Conservation (phyloP, 192 early-diverging fungal genomes). For the Coemansia sp. region DNA sequence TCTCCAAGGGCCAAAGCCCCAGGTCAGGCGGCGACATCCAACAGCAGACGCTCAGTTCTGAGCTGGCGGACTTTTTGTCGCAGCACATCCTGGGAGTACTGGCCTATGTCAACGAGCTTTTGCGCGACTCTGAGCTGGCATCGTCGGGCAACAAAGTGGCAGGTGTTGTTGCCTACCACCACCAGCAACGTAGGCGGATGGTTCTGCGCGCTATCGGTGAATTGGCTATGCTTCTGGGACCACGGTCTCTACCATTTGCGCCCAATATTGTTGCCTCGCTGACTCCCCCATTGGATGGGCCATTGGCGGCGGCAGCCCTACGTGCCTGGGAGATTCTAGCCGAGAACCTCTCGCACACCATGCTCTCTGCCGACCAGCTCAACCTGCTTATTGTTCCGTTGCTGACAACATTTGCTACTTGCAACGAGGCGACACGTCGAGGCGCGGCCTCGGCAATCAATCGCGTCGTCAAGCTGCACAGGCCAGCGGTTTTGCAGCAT, state of each 20-base stretch:
- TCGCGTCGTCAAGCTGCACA: constrained; percentile 25
- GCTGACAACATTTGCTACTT: constrained; percentile 31
- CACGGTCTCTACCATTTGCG: constrained; percentile 24
- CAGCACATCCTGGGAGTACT: constrained; percentile 50
- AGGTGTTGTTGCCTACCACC: neutral
- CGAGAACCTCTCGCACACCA: constrained; percentile 22
- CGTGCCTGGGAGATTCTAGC: constrained; percentile 40
- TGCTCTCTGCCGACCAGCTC: constrained; percentile 40
- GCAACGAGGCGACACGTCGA: neutral
- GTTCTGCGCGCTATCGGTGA: constrained; percentile 47
- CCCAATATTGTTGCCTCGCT: constrained; percentile 50
- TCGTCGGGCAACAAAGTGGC: neutral
- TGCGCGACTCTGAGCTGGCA: constrained; percentile 26
- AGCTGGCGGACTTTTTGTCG: constrained; percentile 45
- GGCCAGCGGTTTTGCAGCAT: constrained; percentile 17
- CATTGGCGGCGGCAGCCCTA: constrained; percentile 25
- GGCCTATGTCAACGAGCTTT: constrained; percentile 54
- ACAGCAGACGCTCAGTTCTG: neutral
- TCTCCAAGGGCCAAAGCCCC: constrained; percentile 21
- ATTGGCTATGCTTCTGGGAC: constrained; percentile 34
- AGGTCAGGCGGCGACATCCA: constrained; percentile 8
- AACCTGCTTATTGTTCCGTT: constrained; percentile 52
- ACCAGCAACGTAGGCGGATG: constrained; percentile 18
- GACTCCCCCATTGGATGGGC: constrained; percentile 32
- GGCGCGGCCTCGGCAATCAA: constrained; percentile 30